Conservation (phyloP, 352 stramenopile species). For the Peronosclerospora sorghi region DNA sequence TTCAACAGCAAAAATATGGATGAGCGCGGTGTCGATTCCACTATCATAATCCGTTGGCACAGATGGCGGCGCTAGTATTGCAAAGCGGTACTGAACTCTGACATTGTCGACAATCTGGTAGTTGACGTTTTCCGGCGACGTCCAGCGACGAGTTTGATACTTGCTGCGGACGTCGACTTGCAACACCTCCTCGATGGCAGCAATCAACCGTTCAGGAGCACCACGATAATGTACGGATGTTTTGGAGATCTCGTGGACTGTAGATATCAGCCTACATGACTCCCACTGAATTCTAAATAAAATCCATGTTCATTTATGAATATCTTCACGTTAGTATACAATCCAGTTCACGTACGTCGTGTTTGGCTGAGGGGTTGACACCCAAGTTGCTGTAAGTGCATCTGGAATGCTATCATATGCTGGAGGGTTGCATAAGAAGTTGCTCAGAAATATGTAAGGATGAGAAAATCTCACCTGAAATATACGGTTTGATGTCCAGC, state of each 20-base stretch:
- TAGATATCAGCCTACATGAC: slow-evolving; percentile 10
- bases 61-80: slow-evolving; percentile 5
- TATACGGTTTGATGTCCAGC: slow-evolving; percentile 97
- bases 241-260: slow-evolving; percentile 22
- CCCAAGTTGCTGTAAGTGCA: slow-evolving; percentile 29
- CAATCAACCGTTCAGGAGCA: slow-evolving; percentile 18
- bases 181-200: slow-evolving; percentile 54
- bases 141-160: slow-evolving; percentile 48
- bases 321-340: not conserved
- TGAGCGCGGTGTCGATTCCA: slow-evolving; percentile 10
- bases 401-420: slow-evolving; percentile 43
- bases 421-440: slow-evolving; percentile 4
- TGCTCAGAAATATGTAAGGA: not conserved
- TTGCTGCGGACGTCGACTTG: slow-evolving; percentile 69
- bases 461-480: slow-evolving; percentile 49
- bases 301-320: not conserved
- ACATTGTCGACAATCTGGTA: slow-evolving; percentile 50
- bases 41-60: not conserved
- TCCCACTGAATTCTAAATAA: slow-evolving; percentile 37
- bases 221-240: slow-evolving; percentile 36
- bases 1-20: slow-evolving; percentile 27
- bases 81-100: slow-evolving; percentile 37
- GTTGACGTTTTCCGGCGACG: slow-evolving; percentile 22
- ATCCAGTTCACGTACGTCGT: slow-evolving; percentile 22
- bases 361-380: slow-evolving; percentile 24